Conservation (phyloP, 2,329 filamentous ascomycete species). For the Alternaria metachromatica region DNA sequence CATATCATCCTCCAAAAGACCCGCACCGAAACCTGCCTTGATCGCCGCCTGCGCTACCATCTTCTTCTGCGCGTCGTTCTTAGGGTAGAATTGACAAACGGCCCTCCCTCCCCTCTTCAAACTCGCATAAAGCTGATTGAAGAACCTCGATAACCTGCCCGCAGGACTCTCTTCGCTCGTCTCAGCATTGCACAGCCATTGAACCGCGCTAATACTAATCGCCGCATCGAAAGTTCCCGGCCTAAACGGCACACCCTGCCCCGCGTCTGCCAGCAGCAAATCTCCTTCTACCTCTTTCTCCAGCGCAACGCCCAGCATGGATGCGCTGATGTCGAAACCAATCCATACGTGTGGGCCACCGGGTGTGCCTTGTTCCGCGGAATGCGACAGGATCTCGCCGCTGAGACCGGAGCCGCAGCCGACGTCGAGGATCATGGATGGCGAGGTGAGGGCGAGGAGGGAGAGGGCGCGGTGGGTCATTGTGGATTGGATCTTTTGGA, state of each 20-base stretch:
- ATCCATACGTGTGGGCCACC: slow-evolving; percentile 93
- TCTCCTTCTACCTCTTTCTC: slow-evolving; percentile 93
- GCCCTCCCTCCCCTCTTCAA: slow-evolving; percentile 84
- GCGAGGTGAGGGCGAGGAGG: slow-evolving; percentile 78
- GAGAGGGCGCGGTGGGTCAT: slow-evolving; percentile 96
- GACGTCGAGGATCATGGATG: slow-evolving; percentile 93
- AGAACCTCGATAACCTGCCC: slow-evolving; percentile 82
- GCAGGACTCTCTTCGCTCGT: slow-evolving; percentile 81
- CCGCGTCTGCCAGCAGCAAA: slow-evolving; percentile 91
- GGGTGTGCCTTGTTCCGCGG: slow-evolving; percentile 64
- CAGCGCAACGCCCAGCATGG: slow-evolving; percentile 96
- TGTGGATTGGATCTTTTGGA: slow-evolving; percentile 90
- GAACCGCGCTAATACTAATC: slow-evolving; percentile 93
- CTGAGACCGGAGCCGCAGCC: slow-evolving; percentile 95
- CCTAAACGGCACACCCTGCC: slow-evolving; percentile 92
- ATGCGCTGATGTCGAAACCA: slow-evolving; percentile 93
- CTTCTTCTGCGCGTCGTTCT: slow-evolving; percentile 86
- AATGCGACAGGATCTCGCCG: slow-evolving; percentile 87
- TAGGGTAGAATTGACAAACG: slow-evolving; percentile 97
- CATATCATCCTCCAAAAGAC: slow-evolving; percentile 91
- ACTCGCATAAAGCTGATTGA: slow-evolving; percentile 87
- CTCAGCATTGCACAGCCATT: slow-evolving; percentile 98
- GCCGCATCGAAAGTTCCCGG: slow-evolving; percentile 93
- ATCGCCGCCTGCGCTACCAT: slow-evolving; percentile 94
- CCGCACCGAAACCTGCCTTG: slow-evolving; percentile 92